A percentile compares a stretch with the other conserved stretches of the same genome.
These are phyloP conservation scores for Cercis canadensis DNA, from an alignment of 306 rosid genomes.

Conservation along the genomic window DNA sequence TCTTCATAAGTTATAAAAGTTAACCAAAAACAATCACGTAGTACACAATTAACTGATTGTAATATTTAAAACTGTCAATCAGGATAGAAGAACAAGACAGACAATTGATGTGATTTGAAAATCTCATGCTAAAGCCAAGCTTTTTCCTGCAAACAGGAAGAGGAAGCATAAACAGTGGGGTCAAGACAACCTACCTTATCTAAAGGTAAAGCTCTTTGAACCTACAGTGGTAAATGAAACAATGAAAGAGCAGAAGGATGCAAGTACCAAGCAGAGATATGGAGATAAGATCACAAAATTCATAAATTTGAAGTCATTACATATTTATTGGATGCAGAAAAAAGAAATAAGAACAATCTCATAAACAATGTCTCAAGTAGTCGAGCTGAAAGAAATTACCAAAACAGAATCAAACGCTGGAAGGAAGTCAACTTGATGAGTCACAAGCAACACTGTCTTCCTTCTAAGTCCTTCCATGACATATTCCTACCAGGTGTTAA, in stretches of 20 bases:
- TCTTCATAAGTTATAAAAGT: neutral
- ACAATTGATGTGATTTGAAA: no score
- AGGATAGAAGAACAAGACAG: no score
- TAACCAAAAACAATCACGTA: no score
- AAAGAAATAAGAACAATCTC: neutral
- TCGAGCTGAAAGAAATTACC: slow-evolving; percentile 35
- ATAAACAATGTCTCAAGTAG: neutral
- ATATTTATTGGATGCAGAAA: neutral
- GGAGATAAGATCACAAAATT: neutral
- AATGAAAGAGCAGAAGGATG: neutral
- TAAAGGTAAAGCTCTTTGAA: neutral
- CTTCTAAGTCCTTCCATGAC: slow-evolving; percentile 51
- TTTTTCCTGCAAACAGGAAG: neutral
- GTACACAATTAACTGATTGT: no score
- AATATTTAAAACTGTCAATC: no score
- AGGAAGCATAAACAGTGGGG: neutral
- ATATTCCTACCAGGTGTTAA: slow-evolving; percentile 44
- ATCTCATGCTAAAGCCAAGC: neutral
- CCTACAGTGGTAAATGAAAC: neutral
- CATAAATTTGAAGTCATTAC: neutral
- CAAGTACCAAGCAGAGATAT: neutral
- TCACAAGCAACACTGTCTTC: slow-evolving; percentile 57
- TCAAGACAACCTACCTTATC: neutral
- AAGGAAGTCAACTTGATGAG: slow-evolving; percentile 65
- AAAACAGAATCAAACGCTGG: slow-evolving; percentile 48